Conservation (phyloP, 495 filamentous ascomycete species). For the Thozetella sp. region DNA sequence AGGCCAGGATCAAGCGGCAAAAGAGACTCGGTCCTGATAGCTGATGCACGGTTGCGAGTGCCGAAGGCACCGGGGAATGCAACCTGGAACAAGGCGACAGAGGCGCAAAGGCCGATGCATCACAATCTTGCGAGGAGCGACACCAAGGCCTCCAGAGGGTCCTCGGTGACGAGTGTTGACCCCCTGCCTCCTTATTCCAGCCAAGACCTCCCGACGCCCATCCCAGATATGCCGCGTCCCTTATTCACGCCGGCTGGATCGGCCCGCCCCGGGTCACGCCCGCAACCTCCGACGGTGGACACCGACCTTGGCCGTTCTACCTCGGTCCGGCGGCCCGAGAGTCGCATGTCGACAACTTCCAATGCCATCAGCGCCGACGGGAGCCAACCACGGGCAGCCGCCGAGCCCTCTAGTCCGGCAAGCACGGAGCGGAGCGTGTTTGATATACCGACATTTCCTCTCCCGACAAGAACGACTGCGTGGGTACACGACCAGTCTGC, state of each 20-base stretch:
- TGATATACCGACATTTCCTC: neutral
- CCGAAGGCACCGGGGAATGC: neutral
- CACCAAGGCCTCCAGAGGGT: neutral
- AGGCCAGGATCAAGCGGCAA: neutral
- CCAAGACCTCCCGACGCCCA: neutral
- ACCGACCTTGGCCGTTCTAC: neutral
- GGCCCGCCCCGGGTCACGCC: neutral
- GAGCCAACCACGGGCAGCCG: neutral
- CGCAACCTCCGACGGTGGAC: neutral
- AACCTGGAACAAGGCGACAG: neutral
- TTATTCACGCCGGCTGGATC: neutral
- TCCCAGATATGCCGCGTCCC: neutral
- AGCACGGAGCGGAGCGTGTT: neutral
- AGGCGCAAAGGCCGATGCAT: neutral
- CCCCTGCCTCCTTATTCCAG: neutral
- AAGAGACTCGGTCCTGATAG: neutral
- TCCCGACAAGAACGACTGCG: neutral
- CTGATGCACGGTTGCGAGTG: neutral
- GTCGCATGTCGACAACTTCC: neutral
- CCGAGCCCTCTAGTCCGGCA: neutral
- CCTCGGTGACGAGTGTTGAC: neutral
- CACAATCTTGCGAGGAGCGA: neutral
- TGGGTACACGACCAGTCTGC: neutral
- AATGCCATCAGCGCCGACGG: neutral
- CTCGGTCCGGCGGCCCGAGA: neutral